These are phyloP conservation scores for Ophiocordyceps camponoti-leonardi DNA, from an alignment of 2,329 filamentous ascomycete genomes.

Conservation along the genomic window DNA sequence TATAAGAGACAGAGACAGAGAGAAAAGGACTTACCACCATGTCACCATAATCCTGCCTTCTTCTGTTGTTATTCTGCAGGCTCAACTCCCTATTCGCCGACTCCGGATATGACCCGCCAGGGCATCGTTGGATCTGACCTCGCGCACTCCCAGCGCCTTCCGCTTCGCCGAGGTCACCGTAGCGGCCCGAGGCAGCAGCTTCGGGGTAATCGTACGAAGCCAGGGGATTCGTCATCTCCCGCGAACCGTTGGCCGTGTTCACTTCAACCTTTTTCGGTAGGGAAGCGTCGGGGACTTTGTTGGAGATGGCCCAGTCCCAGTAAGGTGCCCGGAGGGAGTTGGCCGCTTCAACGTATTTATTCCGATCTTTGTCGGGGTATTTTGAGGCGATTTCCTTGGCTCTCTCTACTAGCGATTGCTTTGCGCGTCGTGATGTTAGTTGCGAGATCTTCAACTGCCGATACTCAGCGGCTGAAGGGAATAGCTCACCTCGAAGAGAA, in stretches of 20 bases:
- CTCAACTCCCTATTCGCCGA: conserved; percentile 18
- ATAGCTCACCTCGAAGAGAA: conserved; percentile 31
- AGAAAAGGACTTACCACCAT: conserved; percentile 18
- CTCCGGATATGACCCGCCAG: conserved; percentile 18
- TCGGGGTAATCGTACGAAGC: conserved; percentile 30
- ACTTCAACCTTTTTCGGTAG: conserved; percentile 17
- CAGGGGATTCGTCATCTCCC: conserved; percentile 32
- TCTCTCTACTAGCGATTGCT: conserved; percentile 32
- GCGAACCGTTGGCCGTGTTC: conserved; percentile 21
- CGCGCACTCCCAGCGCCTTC: neutral
- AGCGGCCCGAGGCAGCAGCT: conserved; percentile 18
- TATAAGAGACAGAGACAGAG: too few species aligned
- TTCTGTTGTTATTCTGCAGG: neutral
- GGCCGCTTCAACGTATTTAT: conserved; percentile 25
- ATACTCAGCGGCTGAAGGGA: neutral
- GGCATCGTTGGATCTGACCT: conserved; percentile 15
- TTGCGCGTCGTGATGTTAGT: neutral
- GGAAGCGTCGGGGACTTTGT: conserved; percentile 21
- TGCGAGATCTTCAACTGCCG: neutral
- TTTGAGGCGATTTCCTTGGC: conserved; percentile 26
- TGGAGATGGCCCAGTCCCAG: conserved; percentile 35
- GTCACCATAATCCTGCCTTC: conserved; percentile 17
- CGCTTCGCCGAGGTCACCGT: conserved; percentile 9
- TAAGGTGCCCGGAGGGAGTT: conserved; percentile 28
- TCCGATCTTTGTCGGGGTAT: conserved; percentile 19